Evolutionary conservation across 2,329 filamentous ascomycete species (phyloP).

Genomic region (Helminthosporium solani): DNA sequence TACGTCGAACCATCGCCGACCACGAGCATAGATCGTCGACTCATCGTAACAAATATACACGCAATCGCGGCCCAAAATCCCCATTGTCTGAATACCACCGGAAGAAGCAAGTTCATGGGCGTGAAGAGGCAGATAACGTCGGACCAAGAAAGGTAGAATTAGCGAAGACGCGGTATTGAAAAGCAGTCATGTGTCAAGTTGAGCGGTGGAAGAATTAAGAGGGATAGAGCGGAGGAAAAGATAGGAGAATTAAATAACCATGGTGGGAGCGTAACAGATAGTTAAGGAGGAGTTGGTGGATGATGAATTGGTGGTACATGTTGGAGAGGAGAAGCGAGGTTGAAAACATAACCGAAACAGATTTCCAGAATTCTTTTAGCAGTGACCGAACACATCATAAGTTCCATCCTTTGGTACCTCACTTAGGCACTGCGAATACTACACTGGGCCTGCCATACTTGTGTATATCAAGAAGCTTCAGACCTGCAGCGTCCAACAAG

Average conservation of each 20-base stretch:
- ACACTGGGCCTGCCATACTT: slow-evolving; percentile 28
- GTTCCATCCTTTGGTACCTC: background rate
- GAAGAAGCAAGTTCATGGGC: no score
- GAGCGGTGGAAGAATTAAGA: no score
- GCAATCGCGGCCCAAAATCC: background rate
- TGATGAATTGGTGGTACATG: no score
- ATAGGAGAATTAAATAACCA: background rate
- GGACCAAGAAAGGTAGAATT: background rate
- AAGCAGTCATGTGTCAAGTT: no score
- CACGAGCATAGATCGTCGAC: background rate
- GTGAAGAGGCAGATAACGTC: background rate
- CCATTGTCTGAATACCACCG: background rate
- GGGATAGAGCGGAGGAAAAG: no score
- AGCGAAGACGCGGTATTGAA: no score
- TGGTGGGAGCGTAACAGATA: background rate
- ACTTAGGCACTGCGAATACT: slow-evolving; percentile 23
- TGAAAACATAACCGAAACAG: background rate
- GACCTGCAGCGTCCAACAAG: slow-evolving; percentile 23
- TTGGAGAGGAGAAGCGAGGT: background rate
- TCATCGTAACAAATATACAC: background rate
- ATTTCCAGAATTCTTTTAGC: background rate
- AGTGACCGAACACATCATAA: no score
- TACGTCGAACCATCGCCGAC: background rate
- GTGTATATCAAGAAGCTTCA: slow-evolving; percentile 27
- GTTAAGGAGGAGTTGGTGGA: no score